These are phyloP conservation scores for Venturia oleaginea DNA, from an alignment of 2,329 filamentous ascomycete species.

Conservation along the genomic window DNA sequence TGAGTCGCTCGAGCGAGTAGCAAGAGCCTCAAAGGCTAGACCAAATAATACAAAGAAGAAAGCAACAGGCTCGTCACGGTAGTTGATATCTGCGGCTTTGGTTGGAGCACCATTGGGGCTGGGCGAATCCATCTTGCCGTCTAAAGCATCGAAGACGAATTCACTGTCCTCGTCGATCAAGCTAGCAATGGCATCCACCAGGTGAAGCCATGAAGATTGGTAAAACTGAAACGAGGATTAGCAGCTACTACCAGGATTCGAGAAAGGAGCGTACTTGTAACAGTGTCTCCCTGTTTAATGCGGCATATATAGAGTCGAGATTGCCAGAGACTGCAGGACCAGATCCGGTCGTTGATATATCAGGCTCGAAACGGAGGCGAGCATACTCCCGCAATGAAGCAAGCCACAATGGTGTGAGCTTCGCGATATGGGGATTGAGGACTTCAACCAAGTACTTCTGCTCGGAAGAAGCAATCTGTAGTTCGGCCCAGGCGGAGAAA, in stretches of 20 bases:
- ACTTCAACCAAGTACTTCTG: slow-evolving; percentile 85
- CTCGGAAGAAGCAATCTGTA: slow-evolving; percentile 90
- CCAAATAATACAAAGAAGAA: slow-evolving; percentile 99
- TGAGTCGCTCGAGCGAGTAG: slow-evolving; percentile 64
- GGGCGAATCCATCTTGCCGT: slow-evolving; percentile 57
- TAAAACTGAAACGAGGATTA: slow-evolving; percentile 58
- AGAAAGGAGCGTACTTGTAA: slow-evolving; percentile 37
- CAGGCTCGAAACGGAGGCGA: slow-evolving; percentile 85
- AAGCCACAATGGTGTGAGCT: slow-evolving; percentile 85
- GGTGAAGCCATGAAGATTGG: slow-evolving; percentile 91
- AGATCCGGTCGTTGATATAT: slow-evolving; percentile 76
- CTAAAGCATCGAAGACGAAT: slow-evolving; percentile 92
- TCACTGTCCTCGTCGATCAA: slow-evolving; percentile 96
- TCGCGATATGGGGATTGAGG: slow-evolving; percentile 80
- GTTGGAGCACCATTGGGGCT: slow-evolving; percentile 32
- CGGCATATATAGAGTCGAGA: slow-evolving; percentile 88
- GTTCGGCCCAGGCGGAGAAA: slow-evolving; percentile 92
- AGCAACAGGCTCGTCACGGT: slow-evolving; percentile 91
- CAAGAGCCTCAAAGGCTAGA: slow-evolving; percentile 89
- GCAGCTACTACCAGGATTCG: slow-evolving; percentile 31
- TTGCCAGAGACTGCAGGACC: slow-evolving; percentile 72
- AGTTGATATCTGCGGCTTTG: slow-evolving; percentile 80
- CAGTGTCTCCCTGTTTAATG: slow-evolving; percentile 85
- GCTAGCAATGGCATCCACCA: slow-evolving; percentile 95
- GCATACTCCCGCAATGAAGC: slow-evolving; percentile 91